Base-by-base conservation (phyloP, 495 filamentous ascomycete genomes). In the Xylaria grammica region DNA sequence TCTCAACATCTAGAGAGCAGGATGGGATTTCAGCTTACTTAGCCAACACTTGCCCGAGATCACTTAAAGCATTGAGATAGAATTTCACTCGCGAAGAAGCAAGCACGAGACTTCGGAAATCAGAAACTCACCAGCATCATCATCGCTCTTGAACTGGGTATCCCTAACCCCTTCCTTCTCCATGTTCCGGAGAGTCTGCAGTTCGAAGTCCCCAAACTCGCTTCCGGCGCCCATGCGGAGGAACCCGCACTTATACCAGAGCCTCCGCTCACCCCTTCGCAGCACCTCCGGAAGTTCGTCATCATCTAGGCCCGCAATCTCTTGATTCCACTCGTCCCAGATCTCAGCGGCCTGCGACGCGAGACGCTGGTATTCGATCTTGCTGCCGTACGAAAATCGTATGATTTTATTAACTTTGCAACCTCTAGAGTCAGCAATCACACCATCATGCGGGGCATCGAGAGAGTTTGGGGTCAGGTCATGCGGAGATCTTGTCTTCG, bases 301-400 rank as follows among this genome's bases (percentile, higher is more conserved):
- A 4, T 67, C 63, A 0, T 22, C 64, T 6, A 57, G 54, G 7
- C 17, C 20, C 0, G 53, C 48, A 2, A 83, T 61, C 26, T 77
- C 69, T 4, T 34, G 64, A 55, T 84, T 83, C 81, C 81, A 84
- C 24, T 50, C 57, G 11, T 77, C 67, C 79, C 79, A 84, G 0
- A 65, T 53, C 2, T 56, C 30, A 9, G 78, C 72, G 2, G 79
- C 74, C 34, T 80, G 75, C n/a, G 76, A 63, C 0, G 81, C 72
- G 4, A 84, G 74, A 8, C 73, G 61, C 62, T 82, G 80, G 60
- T 82, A 84, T 48, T 74, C 69, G 7, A 66, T 72, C 48, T 80
- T 67, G 2, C 40, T 17, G 15, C 79, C 79, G 63, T 83, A 82
- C 26, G 73, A 75, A 8, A 75, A 68, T 1, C 80, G 73, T 30